phyloP scores from a whole-genome alignment of 768 basidiomycete species.

The Lentinula edodes region DNA sequence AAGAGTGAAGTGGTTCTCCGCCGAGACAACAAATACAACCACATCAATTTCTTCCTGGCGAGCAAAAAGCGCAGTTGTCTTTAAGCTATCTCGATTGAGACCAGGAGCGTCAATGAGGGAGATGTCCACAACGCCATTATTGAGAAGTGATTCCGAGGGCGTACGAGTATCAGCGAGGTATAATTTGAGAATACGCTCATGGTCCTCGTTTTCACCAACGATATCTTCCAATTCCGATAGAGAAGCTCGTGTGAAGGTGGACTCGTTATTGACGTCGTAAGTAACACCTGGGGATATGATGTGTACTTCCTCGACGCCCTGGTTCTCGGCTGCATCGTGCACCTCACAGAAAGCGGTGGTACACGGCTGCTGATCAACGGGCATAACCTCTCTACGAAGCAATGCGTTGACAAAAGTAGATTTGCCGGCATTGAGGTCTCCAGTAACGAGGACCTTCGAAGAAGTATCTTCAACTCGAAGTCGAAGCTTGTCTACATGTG shows the following conservation, averaged over 20 bases:
- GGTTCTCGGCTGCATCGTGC: slow-evolving; percentile 80
- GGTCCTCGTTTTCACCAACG: slow-evolving; percentile 68
- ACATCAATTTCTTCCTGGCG: slow-evolving; percentile 99
- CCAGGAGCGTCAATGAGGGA: slow-evolving; percentile 98
- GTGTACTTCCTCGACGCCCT: slow-evolving; percentile 80
- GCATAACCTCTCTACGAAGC: slow-evolving; percentile 87
- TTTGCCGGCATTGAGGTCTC: slow-evolving; percentile 97
- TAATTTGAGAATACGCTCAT: slow-evolving; percentile 76
- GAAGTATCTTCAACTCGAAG: slow-evolving; percentile 86
- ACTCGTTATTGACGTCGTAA: slow-evolving; percentile 68
- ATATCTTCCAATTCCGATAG: slow-evolving; percentile 75
- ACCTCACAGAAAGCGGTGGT: slow-evolving; percentile 98
- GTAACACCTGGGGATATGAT: slow-evolving; percentile 60
- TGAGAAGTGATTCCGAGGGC: slow-evolving; percentile 78
- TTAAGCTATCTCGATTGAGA: slow-evolving; percentile 89
- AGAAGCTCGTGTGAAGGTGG: slow-evolving; percentile 67
- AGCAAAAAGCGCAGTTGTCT: slow-evolving; percentile 93
- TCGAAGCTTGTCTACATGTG: slow-evolving; percentile 81
- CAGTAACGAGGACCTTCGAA: slow-evolving; percentile 95
- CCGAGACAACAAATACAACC: slow-evolving; percentile 94
- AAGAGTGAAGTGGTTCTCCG: slow-evolving; percentile 97
- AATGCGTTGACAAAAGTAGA: slow-evolving; percentile 97
- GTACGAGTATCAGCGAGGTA: slow-evolving; percentile 82
- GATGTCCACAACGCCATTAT: slow-evolving; percentile 95
- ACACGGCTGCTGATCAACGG: slow-evolving; percentile 96